Evolutionary conservation across 768 basidiomycete genomes (phyloP).

Genomic region (Termitomyces sp.): DNA sequence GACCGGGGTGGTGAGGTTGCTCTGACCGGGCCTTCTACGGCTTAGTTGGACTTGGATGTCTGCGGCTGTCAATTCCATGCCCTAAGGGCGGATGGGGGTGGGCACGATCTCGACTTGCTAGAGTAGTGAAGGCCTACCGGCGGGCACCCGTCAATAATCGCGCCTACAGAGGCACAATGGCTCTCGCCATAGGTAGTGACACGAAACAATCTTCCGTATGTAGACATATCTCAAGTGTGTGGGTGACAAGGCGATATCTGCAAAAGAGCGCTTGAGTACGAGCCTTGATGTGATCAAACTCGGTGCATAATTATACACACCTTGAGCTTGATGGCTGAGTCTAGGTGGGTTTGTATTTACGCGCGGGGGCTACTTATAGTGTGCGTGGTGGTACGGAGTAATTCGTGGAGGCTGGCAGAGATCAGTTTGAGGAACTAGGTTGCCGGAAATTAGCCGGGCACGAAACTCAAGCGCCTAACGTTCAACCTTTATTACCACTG

Average conservation of each 20-base stretch:
- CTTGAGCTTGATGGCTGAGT: neutral
- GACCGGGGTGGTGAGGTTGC: conserved; percentile 93
- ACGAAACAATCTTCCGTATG: conserved; percentile 86
- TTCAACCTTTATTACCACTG: conserved; percentile 8
- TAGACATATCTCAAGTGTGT: conserved; percentile 60
- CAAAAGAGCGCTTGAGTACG: neutral
- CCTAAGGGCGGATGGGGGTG: conserved; percentile 42
- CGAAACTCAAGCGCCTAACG: neutral
- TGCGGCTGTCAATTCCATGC: conserved; percentile 67
- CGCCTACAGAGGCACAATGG: conserved; percentile 95
- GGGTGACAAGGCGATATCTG: conserved; percentile 1
- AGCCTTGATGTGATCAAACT: neutral
- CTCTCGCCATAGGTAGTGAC: conserved; percentile 99
- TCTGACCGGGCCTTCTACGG: conserved; percentile 91
- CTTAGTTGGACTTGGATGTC: conserved; percentile 92
- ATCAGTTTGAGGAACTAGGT: conserved; percentile 6
- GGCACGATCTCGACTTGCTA: neutral
- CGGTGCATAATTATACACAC: neutral
- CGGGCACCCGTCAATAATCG: conserved; percentile 96
- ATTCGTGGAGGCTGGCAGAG: neutral
- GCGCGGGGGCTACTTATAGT: neutral
- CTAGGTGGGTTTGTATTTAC: neutral
- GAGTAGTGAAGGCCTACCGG: conserved; percentile 52
- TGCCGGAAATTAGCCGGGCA: conserved; percentile 10
- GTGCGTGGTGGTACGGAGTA: conserved; percentile 9